Conservation (phyloP, 768 basidiomycete genomes). For the Termitomyces sp. region DNA sequence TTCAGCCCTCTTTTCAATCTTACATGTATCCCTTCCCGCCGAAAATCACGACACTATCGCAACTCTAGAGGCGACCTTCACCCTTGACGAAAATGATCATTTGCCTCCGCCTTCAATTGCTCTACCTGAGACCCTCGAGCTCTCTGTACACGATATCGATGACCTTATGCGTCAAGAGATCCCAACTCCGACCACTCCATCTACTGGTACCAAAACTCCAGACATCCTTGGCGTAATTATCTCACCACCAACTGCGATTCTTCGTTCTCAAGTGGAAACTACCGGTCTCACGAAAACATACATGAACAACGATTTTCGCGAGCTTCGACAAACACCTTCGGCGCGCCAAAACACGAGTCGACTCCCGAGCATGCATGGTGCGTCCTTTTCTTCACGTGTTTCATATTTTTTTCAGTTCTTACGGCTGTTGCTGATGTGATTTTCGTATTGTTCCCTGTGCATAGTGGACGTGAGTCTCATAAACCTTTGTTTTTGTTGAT, state of each 20-base stretch:
- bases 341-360: slow-evolving; percentile 82
- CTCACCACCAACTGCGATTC: slow-evolving; percentile 57
- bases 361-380: slow-evolving; percentile 79
- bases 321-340: slow-evolving; percentile 61
- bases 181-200: slow-evolving; percentile 41
- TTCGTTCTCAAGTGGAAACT: slow-evolving; percentile 57
- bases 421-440: not conserved
- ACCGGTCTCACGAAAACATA: slow-evolving; percentile 81
- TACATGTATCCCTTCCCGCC: slow-evolving; percentile 21
- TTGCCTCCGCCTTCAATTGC: slow-evolving; percentile 25
- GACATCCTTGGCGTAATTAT: slow-evolving; percentile 53
- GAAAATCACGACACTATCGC: slow-evolving; percentile 19
- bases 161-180: slow-evolving; percentile 35
- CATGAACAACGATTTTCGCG: slow-evolving; percentile 74
- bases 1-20: slow-evolving; percentile 37
- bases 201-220: slow-evolving; percentile 35
- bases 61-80: slow-evolving; percentile 24
- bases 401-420: not conserved
- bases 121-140: slow-evolving; percentile 33
- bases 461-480: slow-evolving; percentile 39
- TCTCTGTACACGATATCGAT: slow-evolving; percentile 45
- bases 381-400: slow-evolving; percentile 11
- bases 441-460: not conserved
- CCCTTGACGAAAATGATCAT: slow-evolving; percentile 36
- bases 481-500: slow-evolving; percentile 20